A percentile compares a stretch with the other conserved stretches of the same genome.
Conservation (phyloP, 2,329 filamentous ascomycete genomes). For the Macroventuria anomochaeta region DNA sequence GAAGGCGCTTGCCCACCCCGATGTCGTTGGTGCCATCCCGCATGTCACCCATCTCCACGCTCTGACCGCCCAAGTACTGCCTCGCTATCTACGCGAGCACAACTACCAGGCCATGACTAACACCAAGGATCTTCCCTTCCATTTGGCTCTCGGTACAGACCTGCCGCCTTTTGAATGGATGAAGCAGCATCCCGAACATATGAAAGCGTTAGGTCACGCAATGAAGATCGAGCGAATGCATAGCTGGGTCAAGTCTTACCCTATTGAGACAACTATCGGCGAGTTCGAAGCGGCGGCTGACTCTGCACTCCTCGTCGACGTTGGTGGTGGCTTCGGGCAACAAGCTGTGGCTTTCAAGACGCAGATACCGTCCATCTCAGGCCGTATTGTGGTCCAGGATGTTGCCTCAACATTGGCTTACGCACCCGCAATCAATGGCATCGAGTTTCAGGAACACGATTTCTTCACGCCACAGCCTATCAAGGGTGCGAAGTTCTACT, state of each 20-base stretch:
- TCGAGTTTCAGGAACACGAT: constrained; percentile 41
- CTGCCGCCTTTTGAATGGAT: constrained; percentile 41
- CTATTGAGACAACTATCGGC: constrained; percentile 23
- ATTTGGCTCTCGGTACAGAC: constrained; percentile 33
- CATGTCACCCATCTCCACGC: constrained; percentile 33
- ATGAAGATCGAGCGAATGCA: constrained; percentile 35
- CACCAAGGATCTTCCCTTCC: constrained; percentile 37
- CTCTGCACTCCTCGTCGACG: constrained; percentile 37
- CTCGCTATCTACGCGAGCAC: constrained; percentile 39
- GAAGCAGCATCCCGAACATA: constrained; percentile 30
- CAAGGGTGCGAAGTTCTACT: constrained; percentile 42
- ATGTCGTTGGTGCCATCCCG: constrained; percentile 34
- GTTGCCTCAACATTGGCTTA: constrained; percentile 30
- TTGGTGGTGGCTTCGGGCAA: constrained; percentile 45
- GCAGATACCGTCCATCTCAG: constrained; percentile 18
- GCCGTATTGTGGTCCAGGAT: constrained; percentile 38
- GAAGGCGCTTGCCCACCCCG: constrained; percentile 31
- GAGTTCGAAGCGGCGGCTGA: constrained; percentile 20
- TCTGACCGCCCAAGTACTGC: constrained; percentile 33
- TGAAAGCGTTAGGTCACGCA: constrained; percentile 36
- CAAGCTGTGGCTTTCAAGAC: constrained; percentile 31
- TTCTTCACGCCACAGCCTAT: constrained; percentile 43
- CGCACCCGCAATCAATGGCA: constrained; percentile 22
- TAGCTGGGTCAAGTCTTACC: constrained; percentile 33
- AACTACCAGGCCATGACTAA: constrained; percentile 34